These are phyloP conservation scores for Aspergillus uvarum DNA, from an alignment of 2,329 filamentous ascomycete genomes.

Conservation along the genomic window DNA sequence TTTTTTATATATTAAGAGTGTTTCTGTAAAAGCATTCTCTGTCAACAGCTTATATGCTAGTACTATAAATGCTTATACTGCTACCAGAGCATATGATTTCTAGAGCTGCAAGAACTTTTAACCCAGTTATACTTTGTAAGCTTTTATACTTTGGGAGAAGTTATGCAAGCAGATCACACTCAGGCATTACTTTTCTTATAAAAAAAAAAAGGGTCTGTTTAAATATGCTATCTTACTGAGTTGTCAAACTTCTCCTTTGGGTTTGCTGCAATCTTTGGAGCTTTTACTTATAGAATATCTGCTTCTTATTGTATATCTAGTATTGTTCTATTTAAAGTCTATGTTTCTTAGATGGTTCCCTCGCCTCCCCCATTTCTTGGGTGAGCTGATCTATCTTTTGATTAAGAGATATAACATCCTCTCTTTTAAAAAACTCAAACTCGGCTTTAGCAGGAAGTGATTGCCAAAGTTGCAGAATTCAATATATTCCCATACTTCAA, in stretches of 20 bases:
- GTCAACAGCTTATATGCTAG: conserved; percentile 7
- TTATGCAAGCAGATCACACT: conserved; percentile 16
- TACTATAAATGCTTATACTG: conserved; percentile 2
- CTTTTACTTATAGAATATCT: neutral
- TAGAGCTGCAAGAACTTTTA: conserved; percentile 5
- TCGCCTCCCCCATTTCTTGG: no score
- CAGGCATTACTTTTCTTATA: conserved; percentile 12
- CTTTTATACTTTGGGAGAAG: conserved; percentile 4
- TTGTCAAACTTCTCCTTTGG: neutral
- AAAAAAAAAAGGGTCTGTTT: conserved; percentile 16
- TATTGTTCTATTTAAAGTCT: neutral
- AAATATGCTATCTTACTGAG: neutral
- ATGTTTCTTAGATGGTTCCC: neutral
- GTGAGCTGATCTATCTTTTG: neutral
- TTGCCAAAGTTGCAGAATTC: conserved; percentile 13
- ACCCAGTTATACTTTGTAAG: conserved; percentile 10
- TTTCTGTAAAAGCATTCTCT: conserved; percentile 2
- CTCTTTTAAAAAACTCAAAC: conserved; percentile 15
- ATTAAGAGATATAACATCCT: conserved; percentile 6
- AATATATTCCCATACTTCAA: conserved; percentile 18
- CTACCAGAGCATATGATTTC: conserved; percentile 13
- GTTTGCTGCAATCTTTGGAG: neutral
- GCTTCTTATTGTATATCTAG: conserved; percentile 2
- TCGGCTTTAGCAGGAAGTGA: conserved; percentile 17
- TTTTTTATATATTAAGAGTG: neutral